A percentile compares a stretch with the other conserved stretches of the same genome.
These are phyloP conservation scores for Chrysoporthe austroafricana DNA, from an alignment of 2,329 filamentous ascomycete genomes.

Conservation along the genomic window DNA sequence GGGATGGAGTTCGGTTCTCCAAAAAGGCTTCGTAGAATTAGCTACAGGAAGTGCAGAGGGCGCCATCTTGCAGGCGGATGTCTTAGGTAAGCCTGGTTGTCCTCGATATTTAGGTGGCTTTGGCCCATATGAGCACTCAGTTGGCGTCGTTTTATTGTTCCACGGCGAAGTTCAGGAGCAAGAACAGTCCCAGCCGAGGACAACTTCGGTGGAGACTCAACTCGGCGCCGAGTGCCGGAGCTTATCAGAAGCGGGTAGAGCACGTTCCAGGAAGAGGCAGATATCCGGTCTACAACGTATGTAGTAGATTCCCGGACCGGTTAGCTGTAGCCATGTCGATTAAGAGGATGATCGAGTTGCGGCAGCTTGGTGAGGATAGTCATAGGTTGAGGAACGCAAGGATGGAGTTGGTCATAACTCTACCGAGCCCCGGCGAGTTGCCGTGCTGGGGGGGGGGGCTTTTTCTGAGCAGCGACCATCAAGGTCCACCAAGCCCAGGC, in stretches of 20 bases:
- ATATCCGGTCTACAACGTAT: neutral
- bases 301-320: neutral
- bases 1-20: slow-evolving; percentile 44
- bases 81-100: neutral
- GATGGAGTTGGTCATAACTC: neutral
- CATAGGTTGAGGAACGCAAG: neutral
- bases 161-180: neutral
- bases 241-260: slow-evolving; percentile 22
- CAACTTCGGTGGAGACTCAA: neutral
- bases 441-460: too few relatives aligned
- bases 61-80: slow-evolving; percentile 11
- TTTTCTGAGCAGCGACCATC: neutral
- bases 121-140: neutral
- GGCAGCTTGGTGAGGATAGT: neutral
- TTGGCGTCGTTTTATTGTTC: neutral
- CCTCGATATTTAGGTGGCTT: neutral
- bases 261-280: neutral
- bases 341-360: neutral
- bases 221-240: neutral
- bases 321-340: neutral
- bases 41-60: slow-evolving; percentile 34
- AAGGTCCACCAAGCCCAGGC: neutral
- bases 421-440: too few relatives aligned
- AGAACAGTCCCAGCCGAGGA: neutral
- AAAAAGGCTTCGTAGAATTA: slow-evolving; percentile 43